A percentile compares a stretch with the other conserved stretches of the same genome.
These are phyloP conservation scores for Kodamaea neixiangensis DNA, from an alignment of 805 yeast species.

Conservation along the genomic window DNA sequence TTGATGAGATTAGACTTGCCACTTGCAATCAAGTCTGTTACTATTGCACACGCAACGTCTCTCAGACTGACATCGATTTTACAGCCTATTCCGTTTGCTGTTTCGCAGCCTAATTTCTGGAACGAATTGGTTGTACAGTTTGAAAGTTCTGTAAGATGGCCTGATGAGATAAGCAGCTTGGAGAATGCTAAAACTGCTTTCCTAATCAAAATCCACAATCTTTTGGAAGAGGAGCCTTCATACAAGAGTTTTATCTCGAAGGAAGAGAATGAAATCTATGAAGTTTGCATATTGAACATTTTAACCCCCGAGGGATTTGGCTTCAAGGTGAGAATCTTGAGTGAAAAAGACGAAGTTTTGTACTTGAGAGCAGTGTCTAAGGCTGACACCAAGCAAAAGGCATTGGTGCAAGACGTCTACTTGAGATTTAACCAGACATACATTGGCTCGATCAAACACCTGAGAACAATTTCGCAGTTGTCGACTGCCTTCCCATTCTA, in stretches of 20 bases:
- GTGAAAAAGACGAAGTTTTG: constrained; percentile 81
- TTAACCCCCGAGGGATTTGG: constrained; percentile 90
- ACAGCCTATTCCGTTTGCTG: constrained; percentile 82
- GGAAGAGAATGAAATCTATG: constrained; percentile 54
- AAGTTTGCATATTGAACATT: constrained; percentile 59
- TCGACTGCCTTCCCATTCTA: constrained; percentile 71
- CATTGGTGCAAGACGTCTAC: constrained; percentile 60
- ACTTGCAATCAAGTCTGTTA: constrained; percentile 63
- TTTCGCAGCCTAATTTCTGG: constrained; percentile 73
- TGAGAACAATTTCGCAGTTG: constrained; percentile 72
- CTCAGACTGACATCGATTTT: constrained; percentile 74
- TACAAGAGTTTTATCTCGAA: constrained; percentile 63
- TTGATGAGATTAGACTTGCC: constrained; percentile 59
- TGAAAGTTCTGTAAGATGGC: constrained; percentile 93
- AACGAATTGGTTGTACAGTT: constrained; percentile 82
- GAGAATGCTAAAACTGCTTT: constrained; percentile 93
- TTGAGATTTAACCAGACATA: constrained; percentile 66
- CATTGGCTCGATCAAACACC: constrained; percentile 72
- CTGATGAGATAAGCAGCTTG: constrained; percentile 80
- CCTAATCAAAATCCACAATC: constrained; percentile 60
- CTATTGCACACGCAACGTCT: constrained; percentile 68
- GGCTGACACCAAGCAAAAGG: constrained; percentile 56
- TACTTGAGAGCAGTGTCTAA: constrained; percentile 72
- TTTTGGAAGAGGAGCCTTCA: constrained; percentile 46
- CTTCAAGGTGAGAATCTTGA: constrained; percentile 70